Conservation (phyloP, 345 rosid genomes). For the Eucalyptus polyanthemos region DNA sequence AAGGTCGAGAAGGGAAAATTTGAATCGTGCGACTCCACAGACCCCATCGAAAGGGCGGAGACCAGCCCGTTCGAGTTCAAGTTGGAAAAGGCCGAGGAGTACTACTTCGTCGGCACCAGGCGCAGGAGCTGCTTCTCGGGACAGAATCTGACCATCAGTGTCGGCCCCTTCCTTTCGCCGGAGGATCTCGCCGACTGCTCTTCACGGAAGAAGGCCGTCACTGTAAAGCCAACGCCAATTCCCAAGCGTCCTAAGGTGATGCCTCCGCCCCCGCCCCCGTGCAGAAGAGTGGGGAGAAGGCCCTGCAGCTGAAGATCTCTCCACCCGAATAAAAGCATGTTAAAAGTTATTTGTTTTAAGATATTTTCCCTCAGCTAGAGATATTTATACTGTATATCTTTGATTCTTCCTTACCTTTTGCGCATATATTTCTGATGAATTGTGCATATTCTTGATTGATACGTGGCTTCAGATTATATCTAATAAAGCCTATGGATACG, state of each 20-base stretch:
- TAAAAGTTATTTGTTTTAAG: neutral
- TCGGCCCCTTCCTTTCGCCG: neutral
- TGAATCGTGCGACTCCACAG: constrained; percentile 14
- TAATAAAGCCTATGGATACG: neutral
- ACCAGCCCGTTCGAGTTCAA: constrained; percentile 13
- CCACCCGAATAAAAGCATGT: neutral
- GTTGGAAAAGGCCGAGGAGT: constrained; percentile 14
- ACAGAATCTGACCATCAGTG: neutral
- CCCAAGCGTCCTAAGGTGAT: neutral
- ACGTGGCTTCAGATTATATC: neutral
- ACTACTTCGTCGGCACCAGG: constrained; percentile 18
- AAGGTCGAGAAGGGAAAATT: constrained; percentile 9
- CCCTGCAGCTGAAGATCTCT: neutral
- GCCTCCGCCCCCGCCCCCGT: neutral
- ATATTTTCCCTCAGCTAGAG: neutral
- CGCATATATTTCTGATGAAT: neutral
- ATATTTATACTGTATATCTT: neutral
- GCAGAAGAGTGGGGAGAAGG: neutral
- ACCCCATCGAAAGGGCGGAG: constrained; percentile 1
- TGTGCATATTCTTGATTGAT: neutral
- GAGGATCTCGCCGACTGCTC: neutral
- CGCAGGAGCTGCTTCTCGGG: constrained; percentile 14
- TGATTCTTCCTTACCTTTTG: neutral
- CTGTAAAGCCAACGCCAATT: no score
- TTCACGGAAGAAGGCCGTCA: neutral